Evolutionary conservation across 1,284 basidiomycete genomes (phyloP).

Genomic region (Mycena sp.): DNA sequence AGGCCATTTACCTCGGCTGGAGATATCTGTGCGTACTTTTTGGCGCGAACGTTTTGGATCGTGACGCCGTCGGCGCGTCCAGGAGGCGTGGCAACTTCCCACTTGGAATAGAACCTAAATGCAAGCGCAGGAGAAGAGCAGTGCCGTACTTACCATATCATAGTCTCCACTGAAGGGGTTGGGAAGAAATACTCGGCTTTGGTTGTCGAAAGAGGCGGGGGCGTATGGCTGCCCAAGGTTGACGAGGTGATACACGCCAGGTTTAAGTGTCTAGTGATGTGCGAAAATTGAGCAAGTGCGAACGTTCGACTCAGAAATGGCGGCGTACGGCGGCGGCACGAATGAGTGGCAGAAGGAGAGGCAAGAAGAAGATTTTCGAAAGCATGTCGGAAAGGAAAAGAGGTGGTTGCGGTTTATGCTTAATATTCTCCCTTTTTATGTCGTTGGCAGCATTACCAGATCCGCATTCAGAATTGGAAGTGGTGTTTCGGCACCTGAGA

Average conservation of each 20-base stretch:
- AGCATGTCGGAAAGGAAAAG: slow-evolving; percentile 12
- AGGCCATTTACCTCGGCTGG: slow-evolving; percentile 15
- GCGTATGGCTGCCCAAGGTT: slow-evolving; percentile 25
- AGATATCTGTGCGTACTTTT: slow-evolving; percentile 20
- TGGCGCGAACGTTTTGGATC: slow-evolving; percentile 21
- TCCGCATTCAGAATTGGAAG: slow-evolving; percentile 2
- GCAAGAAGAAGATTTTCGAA: not conserved
- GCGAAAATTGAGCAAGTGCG: not conserved
- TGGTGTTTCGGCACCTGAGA: slow-evolving; percentile 11
- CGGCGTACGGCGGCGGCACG: slow-evolving; percentile 13
- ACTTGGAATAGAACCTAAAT: slow-evolving; percentile 14
- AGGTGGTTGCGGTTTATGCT: not conserved
- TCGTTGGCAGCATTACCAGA: slow-evolving; percentile 2
- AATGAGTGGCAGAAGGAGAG: slow-evolving; percentile 7
- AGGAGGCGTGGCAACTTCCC: slow-evolving; percentile 15
- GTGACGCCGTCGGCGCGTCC: slow-evolving; percentile 9
- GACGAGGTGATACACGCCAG: slow-evolving; percentile 23
- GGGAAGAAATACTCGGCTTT: slow-evolving; percentile 22
- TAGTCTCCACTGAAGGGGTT: slow-evolving; percentile 19
- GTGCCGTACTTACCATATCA: slow-evolving; percentile 5
- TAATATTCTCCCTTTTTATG: slow-evolving; percentile 12
- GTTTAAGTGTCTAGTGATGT: slow-evolving; percentile 17
- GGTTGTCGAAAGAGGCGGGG: slow-evolving; percentile 16
- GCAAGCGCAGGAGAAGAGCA: not conserved
- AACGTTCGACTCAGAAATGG: not conserved